These are phyloP conservation scores for Sporobolomyces roseus DNA, from an alignment of 768 basidiomycete species.

Conservation along the genomic window DNA sequence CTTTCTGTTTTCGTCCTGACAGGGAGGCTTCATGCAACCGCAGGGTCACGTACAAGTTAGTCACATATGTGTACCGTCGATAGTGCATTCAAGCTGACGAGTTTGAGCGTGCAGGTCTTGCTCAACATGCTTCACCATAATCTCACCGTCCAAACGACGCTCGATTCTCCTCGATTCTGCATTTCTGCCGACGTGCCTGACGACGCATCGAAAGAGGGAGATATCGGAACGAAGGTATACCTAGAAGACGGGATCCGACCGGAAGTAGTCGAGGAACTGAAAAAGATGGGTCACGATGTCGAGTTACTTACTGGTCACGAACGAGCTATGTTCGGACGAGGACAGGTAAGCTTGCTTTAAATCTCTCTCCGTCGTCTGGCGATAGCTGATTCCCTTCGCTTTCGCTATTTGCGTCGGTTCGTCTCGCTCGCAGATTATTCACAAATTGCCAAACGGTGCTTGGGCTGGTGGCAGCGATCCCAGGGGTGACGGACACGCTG, in stretches of 20 bases:
- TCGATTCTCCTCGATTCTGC: constrained; percentile 94
- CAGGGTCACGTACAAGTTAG: constrained; percentile 91
- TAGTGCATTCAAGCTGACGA: too few species aligned
- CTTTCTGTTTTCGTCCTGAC: constrained; percentile 53
- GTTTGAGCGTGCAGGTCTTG: constrained; percentile 7
- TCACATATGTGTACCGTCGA: background rate
- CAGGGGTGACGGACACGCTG: constrained; percentile 42
- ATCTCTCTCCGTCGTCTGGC: background rate
- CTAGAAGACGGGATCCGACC: constrained; percentile 71
- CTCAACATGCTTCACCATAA: constrained; percentile 71
- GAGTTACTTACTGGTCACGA: constrained; percentile 59
- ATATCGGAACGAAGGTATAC: constrained; percentile 77
- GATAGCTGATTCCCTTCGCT: background rate
- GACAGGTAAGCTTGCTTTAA: constrained; percentile 50
- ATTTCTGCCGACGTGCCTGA: constrained; percentile 74
- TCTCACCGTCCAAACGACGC: constrained; percentile 77
- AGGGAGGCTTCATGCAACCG: constrained; percentile 60
- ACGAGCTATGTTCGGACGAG: constrained; percentile 65
- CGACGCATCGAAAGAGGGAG: constrained; percentile 56
- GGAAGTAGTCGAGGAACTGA: constrained; percentile 63
- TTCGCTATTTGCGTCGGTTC: too few species aligned
- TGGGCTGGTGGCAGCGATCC: constrained; percentile 94
- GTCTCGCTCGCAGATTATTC: constrained; percentile 87
- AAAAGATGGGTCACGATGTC: constrained; percentile 84
- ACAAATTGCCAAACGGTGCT: constrained; percentile 68